Base-by-base conservation (phyloP, 306 rosid genomes). In the Prunus armeniaca region DNA sequence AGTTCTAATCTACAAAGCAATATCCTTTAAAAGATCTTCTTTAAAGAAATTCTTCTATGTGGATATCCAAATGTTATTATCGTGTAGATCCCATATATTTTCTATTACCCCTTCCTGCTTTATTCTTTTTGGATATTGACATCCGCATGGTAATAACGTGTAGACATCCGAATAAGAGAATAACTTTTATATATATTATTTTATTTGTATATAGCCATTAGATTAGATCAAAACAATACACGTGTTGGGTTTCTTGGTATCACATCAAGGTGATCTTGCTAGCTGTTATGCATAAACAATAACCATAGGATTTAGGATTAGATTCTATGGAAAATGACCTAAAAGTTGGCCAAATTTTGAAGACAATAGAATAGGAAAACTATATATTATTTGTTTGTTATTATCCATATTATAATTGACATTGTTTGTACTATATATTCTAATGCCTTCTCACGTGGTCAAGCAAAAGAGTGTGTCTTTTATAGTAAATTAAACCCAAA, bases 161-260 rank as follows among this genome's bases (percentile, higher is more conserved):
- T 0, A 32, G 0, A 32, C 1, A 32, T 32, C 5, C 5, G 0
- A 5, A 5, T 32, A 1, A 32, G 7, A 32, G 6, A 32, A 32
- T 32, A 32, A 32, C 30, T 28, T 1, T 32, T 32, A 4, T 32
- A 32, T 32, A 4, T 4, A 32, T 32, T 34, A 34, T 5, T 5
- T 5, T 32, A 32, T 32, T 32, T 32, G 38, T 60, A 28, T 62
- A 63, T 18, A 17, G 25, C 61, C 28, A 34, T 69, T 83, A 79
- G 82, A 73, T 87, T 67, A 80, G 88, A 82, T 84, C 81, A 85
- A 83, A 76, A 71, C 84, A 86, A 75, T 74, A 63, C 88, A 86
- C 81, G 87, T 87, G 91, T 83, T 77, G 76, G 67, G 87, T 80
- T 82, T 78, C 79, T 81, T 76, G 76, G 67, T 62, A 76, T 74